These are phyloP conservation scores for Cetraspora pellucida DNA, from an alignment of 192 early-diverging fungal genomes.

Conservation along the genomic window DNA sequence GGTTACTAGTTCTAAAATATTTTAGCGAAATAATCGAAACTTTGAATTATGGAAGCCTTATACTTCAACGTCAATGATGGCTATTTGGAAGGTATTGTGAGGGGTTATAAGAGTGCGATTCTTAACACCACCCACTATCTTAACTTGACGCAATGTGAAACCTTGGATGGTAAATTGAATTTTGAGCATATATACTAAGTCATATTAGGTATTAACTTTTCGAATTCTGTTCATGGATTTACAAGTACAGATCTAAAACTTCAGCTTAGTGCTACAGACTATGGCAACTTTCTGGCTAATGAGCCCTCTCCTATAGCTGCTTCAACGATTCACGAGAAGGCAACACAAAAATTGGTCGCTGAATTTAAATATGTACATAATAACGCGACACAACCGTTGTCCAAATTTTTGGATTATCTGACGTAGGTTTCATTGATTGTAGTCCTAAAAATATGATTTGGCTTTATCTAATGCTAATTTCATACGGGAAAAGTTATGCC, in stretches of 20 bases:
- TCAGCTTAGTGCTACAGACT: slow-evolving; percentile 94
- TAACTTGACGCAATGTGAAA: slow-evolving; percentile 98
- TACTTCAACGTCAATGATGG: slow-evolving; percentile 89
- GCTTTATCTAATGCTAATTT: too few relatives aligned
- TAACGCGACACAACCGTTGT: slow-evolving; percentile 80
- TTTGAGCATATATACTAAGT: not conserved
- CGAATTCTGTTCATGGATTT: not conserved
- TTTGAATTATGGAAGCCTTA: slow-evolving; percentile 46
- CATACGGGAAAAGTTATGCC: slow-evolving; percentile 62
- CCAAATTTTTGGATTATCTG: slow-evolving; percentile 95
- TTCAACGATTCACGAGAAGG: slow-evolving; percentile 86
- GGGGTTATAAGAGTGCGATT: slow-evolving; percentile 91
- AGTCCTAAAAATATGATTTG: too few relatives aligned
- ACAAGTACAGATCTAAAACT: slow-evolving; percentile 82
- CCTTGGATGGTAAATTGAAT: slow-evolving; percentile 75
- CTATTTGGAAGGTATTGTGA: slow-evolving; percentile 91
- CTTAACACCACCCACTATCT: slow-evolving; percentile 80
- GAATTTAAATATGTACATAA: slow-evolving; percentile 92
- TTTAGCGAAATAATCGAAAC: too few relatives aligned
- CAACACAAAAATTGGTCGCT: slow-evolving; percentile 83
- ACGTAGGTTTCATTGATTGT: slow-evolving; percentile 60
- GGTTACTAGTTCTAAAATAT: too few relatives aligned
- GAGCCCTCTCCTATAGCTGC: slow-evolving; percentile 95
- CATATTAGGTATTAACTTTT: slow-evolving; percentile 1
- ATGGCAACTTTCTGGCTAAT: slow-evolving; percentile 91